Base-by-base conservation (phyloP, 1,284 basidiomycete genomes). In the Schizophyllum commune region DNA sequence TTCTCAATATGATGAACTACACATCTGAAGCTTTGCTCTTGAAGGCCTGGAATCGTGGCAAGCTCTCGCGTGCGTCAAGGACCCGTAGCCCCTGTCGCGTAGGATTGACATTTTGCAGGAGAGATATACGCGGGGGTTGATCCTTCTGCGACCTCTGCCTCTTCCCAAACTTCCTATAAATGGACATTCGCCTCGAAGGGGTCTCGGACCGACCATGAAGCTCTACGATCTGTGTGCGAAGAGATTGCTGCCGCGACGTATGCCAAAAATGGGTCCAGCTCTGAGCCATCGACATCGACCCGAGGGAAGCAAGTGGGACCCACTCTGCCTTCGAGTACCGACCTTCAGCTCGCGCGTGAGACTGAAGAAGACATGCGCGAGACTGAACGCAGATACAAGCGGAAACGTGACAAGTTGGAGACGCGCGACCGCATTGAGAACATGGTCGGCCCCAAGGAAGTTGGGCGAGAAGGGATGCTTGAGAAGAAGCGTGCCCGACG, bases 21-120 rank as follows among this genome's bases (percentile, higher is more conserved):
- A 56, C 51, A 9, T 22, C 13, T 22, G 61, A 58, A 60, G 56
- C 33, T 56, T 22, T 53, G 62, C 55, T 39, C 54, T 33, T 17
- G n/a, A 64, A 88, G 82, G 83, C 83, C 33, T 92, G 90, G 90
- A 92, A 92, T 70, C 79, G 80, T 71, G 88, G 88, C 7, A 86
- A 82, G 71, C 75, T 92, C 17, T 73, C 83, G 19, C 80, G 88
- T 89, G 67, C 63, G 78, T 60, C 22, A 2, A 13, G 22, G 59
- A 63, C 22, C 32, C 62, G 57, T 56, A 59, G 33, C 52, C 57
- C 22, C 32, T 32, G 17, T 58, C 32, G 27, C 55, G 32, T 57
- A 57, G 60, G 21, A 63, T 47, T 53, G 17, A 58, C 52, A 21
- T 34, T 21, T 52, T 52, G n/a, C 66, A 89, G 87, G 77, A 62